Evolutionary conservation across 176 grass and related monocot species (phyloP).

Genomic region (Tuctoria greenei): DNA sequence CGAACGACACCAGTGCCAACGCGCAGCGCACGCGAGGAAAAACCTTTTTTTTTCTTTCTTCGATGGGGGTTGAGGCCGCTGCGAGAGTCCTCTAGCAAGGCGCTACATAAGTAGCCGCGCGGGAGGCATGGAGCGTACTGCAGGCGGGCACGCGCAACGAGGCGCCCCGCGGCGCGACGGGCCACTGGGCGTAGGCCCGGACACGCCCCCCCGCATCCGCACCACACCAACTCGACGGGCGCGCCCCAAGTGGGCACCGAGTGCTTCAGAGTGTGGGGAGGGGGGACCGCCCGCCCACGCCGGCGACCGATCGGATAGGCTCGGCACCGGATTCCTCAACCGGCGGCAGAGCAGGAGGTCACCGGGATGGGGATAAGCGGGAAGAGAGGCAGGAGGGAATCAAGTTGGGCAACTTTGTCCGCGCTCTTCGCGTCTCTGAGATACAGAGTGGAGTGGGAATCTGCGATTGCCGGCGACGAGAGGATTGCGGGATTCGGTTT

Average conservation of each 20-base stretch:
- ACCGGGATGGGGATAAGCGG: neutral
- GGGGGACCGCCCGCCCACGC: neutral
- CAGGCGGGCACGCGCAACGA: constrained; percentile 27
- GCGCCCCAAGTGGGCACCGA: neutral
- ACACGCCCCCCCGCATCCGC: constrained; percentile 4
- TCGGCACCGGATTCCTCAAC: neutral
- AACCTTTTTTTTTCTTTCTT: neutral
- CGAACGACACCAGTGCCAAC: neutral
- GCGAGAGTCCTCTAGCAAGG: constrained; percentile 1
- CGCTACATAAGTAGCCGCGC: constrained; percentile 23
- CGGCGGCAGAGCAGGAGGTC: neutral
- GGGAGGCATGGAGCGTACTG: neutral
- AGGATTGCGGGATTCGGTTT: neutral
- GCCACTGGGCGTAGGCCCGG: constrained; percentile 26
- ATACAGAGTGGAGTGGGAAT: neutral
- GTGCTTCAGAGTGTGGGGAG: too few species aligned
- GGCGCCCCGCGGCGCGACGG: neutral
- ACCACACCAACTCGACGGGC: neutral
- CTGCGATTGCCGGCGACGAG: neutral
- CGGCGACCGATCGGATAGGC: constrained; percentile 25
- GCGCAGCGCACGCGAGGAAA: neutral
- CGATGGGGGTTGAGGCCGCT: neutral
- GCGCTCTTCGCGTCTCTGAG: neutral
- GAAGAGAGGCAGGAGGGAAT: neutral
- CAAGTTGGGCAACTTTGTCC: constrained; percentile 1